A percentile compares a stretch with the other conserved stretches of the same genome.
Conservation (phyloP, 2,329 filamentous ascomycete genomes). For the Xylariomycetidae sp. region DNA sequence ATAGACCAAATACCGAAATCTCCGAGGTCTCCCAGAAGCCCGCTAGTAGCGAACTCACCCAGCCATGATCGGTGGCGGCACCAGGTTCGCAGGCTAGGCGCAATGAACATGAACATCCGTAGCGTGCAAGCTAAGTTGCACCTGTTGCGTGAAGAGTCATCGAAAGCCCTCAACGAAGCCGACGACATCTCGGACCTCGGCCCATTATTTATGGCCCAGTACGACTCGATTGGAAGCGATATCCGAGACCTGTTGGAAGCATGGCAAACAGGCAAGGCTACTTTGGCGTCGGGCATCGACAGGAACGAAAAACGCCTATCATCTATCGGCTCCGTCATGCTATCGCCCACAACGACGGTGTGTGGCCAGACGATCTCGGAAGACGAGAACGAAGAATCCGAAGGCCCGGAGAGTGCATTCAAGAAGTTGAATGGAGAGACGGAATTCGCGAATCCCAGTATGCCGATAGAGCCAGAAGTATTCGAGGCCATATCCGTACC, state of each 20-base stretch:
- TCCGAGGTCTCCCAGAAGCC: constrained; percentile 52
- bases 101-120: constrained; percentile 82
- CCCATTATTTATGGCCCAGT: constrained; percentile 74
- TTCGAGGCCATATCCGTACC: constrained; percentile 86
- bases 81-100: constrained; percentile 82
- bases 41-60: too few species aligned
- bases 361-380: constrained; percentile 63
- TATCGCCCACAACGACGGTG: constrained; percentile 57
- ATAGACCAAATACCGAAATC: constrained; percentile 45
- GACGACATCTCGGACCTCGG: constrained; percentile 70
- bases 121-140: constrained; percentile 93
- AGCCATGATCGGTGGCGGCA: constrained; percentile 78
- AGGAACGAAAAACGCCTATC: constrained; percentile 67
- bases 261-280: constrained; percentile 84
- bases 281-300: constrained; percentile 75
- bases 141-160: constrained; percentile 83
- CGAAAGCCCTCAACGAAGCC: constrained; percentile 68
- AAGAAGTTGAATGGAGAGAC: constrained; percentile 71
- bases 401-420: constrained; percentile 55
- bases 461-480: constrained; percentile 66
- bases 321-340: constrained; percentile 48
- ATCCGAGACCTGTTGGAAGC: constrained; percentile 72
- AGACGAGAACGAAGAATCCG: constrained; percentile 46
- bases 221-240: constrained; percentile 89
- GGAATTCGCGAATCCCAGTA: constrained; percentile 46